Conservation (phyloP, 805 yeast species). For the Candida namnaoensis region DNA sequence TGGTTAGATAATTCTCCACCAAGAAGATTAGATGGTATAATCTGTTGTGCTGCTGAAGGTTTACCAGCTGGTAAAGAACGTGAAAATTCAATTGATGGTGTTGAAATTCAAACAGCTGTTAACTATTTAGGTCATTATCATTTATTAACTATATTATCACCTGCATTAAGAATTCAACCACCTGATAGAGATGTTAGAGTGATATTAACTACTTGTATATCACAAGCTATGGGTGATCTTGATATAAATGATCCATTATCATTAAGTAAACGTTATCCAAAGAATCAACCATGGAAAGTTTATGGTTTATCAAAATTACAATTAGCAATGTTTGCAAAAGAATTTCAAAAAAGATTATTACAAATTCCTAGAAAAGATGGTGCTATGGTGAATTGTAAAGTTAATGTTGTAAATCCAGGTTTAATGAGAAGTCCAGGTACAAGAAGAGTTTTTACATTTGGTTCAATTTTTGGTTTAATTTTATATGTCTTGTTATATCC, state of each 20-base stretch:
- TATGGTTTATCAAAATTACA: slow-evolving; percentile 80
- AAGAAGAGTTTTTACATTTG: slow-evolving; percentile 69
- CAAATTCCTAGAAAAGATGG: slow-evolving; percentile 60
- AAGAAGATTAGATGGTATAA: slow-evolving; percentile 80
- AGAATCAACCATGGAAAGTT: slow-evolving; percentile 58
- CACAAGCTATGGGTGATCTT: slow-evolving; percentile 66
- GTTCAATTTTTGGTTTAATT: slow-evolving; percentile 56
- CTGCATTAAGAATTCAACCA: slow-evolving; percentile 81
- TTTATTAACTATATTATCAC: slow-evolving; percentile 69
- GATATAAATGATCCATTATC: slow-evolving; percentile 58
- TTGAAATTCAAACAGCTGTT: slow-evolving; percentile 76
- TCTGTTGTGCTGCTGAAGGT: slow-evolving; percentile 82
- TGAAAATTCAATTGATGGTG: slow-evolving; percentile 66
- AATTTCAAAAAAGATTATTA: slow-evolving; percentile 61
- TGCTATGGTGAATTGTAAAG: slow-evolving; percentile 58
- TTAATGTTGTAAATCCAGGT: slow-evolving; percentile 85
- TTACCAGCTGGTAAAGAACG: slow-evolving; percentile 65
- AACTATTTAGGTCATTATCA: slow-evolving; percentile 82
- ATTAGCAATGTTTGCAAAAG: slow-evolving; percentile 67
- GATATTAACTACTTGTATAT: slow-evolving; percentile 66
- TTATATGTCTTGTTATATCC: slow-evolving; percentile 70
- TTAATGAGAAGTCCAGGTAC: slow-evolving; percentile 83
- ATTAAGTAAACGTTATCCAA: slow-evolving; percentile 50
- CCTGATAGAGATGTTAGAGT: slow-evolving; percentile 92
- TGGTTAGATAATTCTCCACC: slow-evolving; percentile 93